Base-by-base conservation (phyloP, 2,329 filamentous ascomycete genomes). In the Botrytis aclada region DNA sequence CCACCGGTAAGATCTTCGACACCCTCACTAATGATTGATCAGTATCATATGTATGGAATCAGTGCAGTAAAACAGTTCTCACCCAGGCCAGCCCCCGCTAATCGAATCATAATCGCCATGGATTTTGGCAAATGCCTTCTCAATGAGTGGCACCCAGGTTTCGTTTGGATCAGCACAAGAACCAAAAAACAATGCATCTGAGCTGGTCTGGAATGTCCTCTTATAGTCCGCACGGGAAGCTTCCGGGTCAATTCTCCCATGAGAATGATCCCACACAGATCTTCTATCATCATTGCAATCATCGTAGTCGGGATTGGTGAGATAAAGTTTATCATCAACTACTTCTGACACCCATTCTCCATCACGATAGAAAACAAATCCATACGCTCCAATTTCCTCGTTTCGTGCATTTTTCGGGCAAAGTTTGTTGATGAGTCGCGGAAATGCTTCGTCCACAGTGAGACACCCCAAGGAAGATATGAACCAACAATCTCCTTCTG, bases 301-400 rank as follows among this genome's bases (percentile, higher is more conserved):
- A 77, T 96, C 93, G 83, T 94, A 97, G 78, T 92, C 91, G 4
- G 93, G 91, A 3, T 92, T 93, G 70, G 90, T 92, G 25, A 97
- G 87, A 80, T 93, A 97, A 1, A 97, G 86, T 82, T 96, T 96
- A 81, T 97, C 94, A 79, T 97, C 94, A 73, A 97, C 89, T 74
- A 97, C 94, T 74, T 92, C 94, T 77, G 94, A 93, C 70, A 95
- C 92, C 94, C 94, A 97, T 81, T 95, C 93, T 69, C 94, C 93
- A 79, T 97, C 93, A 79, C 93, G 85, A 80, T 91, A 92, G 80
- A 97, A 97, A 61, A 97, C 93, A 78, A 97, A 97, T 1, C 93
- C 93, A 78, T 97, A 97, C 3, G 97, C 94, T 22, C 94, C 93
- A 69, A 95, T 89, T 73, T 87, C 84, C 82, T 87, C 77, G 73